Base-by-base conservation (phyloP, 1,284 basidiomycete species). In the Malassezia caprae region DNA sequence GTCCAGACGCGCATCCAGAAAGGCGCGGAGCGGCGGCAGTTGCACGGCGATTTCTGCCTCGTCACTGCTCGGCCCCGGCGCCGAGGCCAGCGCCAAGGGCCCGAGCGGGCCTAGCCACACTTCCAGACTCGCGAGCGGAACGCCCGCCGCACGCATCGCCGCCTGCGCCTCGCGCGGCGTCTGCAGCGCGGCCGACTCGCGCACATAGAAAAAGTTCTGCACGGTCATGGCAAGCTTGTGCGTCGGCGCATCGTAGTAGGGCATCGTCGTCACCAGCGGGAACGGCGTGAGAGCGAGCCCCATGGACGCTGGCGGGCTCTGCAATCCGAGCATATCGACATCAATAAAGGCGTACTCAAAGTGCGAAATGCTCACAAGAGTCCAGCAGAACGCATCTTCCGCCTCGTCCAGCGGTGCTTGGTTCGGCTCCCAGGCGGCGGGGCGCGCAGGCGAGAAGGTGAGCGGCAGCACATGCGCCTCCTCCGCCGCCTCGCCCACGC, bases 311-410 rank as follows among this genome's bases (percentile, higher is more conserved):
- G 85, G 84, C 48, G 86, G 85, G 65, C 87, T 83, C 56, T 77
- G 82, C 63, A 80, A 83, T 71, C 83, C 85, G 66, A 85, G 82
- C 17, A 84, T 84, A 72, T 86, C 84, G 6, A 87, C 87, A 69
- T 90, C 88, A 71, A 90, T 90, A 74, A 89, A 90, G n/a, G 88
- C 88, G 73, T 89, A 90, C 73, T 89, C 87, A 76, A 90, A 90
- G 76, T 88, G 88, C 51, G 87, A 88, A 51, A 94, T 90, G 46
- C 90, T 88, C 59, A 90, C 88, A 62, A 96, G 90, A 8, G 88
- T 90, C 90, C 90, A 96, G 69, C 88, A 89, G 56, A 91, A 80
- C 77, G 88, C 90, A 72, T 96, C 90, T 69, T 93, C 88, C 12
- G 94, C 88, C 74, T 88, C 86, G 67, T 90, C 88, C 21, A 82